Evolutionary conservation across 2,329 filamentous ascomycete genomes (phyloP).

Genomic region (Neonectria sp.): DNA sequence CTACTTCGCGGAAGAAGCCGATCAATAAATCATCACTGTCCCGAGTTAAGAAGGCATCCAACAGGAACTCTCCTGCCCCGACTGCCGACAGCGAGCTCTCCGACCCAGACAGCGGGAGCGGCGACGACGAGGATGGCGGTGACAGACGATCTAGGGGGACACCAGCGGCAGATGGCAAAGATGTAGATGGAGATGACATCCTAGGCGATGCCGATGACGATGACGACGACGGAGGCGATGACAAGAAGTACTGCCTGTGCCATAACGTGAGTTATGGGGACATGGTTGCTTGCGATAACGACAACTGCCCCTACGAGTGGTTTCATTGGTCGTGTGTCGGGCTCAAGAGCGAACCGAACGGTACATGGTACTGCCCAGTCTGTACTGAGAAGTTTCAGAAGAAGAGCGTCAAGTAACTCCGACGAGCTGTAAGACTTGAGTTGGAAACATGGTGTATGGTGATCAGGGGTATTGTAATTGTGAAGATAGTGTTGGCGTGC

Average conservation of each 20-base stretch:
- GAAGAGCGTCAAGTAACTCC: constrained; percentile 48
- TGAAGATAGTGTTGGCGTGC: constrained; percentile 9
- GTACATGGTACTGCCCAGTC: constrained; percentile 77
- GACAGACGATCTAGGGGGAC: constrained; percentile 52
- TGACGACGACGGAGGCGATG: constrained; percentile 81
- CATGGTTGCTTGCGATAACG: constrained; percentile 92
- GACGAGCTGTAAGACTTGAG: not conserved
- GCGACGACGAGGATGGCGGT: constrained; percentile 64
- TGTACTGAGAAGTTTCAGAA: constrained; percentile 70
- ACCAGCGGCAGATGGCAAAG: constrained; percentile 53
- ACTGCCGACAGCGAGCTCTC: constrained; percentile 77
- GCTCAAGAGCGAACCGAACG: constrained; percentile 77
- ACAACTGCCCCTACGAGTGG: constrained; percentile 86
- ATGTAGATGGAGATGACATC: constrained; percentile 66
- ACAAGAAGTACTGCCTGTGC: constrained; percentile 88
- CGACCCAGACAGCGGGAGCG: constrained; percentile 71
- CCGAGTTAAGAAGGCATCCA: constrained; percentile 71
- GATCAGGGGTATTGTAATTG: constrained; percentile 1
- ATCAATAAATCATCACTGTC: constrained; percentile 73
- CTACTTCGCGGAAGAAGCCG: constrained; percentile 64
- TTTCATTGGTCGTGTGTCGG: constrained; percentile 87
- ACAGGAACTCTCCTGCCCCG: constrained; percentile 74
- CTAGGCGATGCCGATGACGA: constrained; percentile 69
- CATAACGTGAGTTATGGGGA: constrained; percentile 88
- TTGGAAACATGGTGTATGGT: constrained; percentile 2